phyloP scores from a whole-genome alignment of 2,329 filamentous ascomycete species.

The Celoporthe dispersa region DNA sequence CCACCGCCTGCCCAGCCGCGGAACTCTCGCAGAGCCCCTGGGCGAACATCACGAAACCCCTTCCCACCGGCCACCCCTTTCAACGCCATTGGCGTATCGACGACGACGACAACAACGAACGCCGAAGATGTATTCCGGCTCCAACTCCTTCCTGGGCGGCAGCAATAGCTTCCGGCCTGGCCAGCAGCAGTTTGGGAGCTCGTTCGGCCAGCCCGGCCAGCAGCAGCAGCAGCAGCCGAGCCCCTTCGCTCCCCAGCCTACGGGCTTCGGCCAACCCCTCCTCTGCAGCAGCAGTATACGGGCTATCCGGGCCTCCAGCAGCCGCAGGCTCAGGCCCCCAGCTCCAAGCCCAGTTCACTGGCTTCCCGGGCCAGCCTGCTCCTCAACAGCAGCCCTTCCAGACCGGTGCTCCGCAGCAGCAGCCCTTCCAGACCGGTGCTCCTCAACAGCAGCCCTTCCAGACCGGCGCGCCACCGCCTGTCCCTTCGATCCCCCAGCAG shows the following conservation, averaged over 20 bases:
- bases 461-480: slow-evolving; percentile 58
- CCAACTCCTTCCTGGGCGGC: slow-evolving; percentile 83
- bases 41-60: slow-evolving; percentile 5
- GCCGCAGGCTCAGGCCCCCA: slow-evolving; percentile 60
- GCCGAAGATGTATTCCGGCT: slow-evolving; percentile 83
- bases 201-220: slow-evolving; percentile 43
- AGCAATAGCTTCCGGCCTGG: slow-evolving; percentile 75
- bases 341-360: slow-evolving; percentile 71
- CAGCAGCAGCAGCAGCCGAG: slow-evolving; percentile 55
- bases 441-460: slow-evolving; percentile 65
- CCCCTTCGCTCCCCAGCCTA: slow-evolving; percentile 63
- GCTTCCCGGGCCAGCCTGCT: slow-evolving; percentile 65
- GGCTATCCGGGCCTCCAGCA: slow-evolving; percentile 63
- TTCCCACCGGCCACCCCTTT: background rate
- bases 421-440: slow-evolving; percentile 61
- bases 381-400: slow-evolving; percentile 43
- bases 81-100: slow-evolving; percentile 10
- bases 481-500: slow-evolving; percentile 64
- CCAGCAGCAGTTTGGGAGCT: slow-evolving; percentile 59
- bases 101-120: slow-evolving; percentile 10
- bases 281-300: slow-evolving; percentile 62
- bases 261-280: slow-evolving; percentile 60
- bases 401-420: slow-evolving; percentile 52
- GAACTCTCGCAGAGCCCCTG: slow-evolving; percentile 8
- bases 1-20: slow-evolving; percentile 1